A percentile compares a stretch with the other conserved stretches of the same genome.
phyloP scores from a whole-genome alignment of 1,139 yeast genomes.

The Pneumocystis carinii region DNA sequence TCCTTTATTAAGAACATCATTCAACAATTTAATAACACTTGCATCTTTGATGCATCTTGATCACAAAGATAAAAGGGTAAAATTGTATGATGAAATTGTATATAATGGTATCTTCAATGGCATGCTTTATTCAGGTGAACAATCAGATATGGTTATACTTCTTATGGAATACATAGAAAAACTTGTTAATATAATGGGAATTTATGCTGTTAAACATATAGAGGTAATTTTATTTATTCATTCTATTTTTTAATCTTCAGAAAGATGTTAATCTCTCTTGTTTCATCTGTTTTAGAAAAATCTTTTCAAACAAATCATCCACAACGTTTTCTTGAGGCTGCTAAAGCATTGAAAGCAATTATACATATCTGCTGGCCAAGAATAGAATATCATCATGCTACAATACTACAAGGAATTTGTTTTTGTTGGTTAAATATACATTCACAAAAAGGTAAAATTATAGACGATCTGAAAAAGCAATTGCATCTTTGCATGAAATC shows the following conservation, averaged over 20 bases:
- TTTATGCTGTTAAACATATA: background rate
- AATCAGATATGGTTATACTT: background rate
- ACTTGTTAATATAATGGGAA: background rate
- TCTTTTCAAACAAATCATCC: background rate
- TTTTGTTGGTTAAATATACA: background rate
- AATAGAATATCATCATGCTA: background rate
- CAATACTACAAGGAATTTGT: background rate
- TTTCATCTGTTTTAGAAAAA: background rate
- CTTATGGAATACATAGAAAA: background rate
- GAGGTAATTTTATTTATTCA: background rate
- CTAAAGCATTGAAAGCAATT: background rate
- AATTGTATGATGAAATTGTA: background rate
- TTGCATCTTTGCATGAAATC: background rate
- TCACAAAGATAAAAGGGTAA: background rate
- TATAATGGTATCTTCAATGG: background rate
- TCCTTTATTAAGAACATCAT: background rate
- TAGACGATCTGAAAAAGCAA: background rate
- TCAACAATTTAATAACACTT: background rate
- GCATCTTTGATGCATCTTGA: background rate
- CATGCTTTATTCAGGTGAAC: slow-evolving; percentile 1
- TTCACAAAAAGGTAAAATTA: background rate
- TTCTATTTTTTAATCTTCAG: background rate
- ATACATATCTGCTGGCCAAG: background rate
- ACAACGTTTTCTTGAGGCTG: background rate
- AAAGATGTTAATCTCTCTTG: background rate